These are phyloP conservation scores for Phytophthora europaea DNA, from an alignment of 352 stramenopile species.

Conservation along the genomic window DNA sequence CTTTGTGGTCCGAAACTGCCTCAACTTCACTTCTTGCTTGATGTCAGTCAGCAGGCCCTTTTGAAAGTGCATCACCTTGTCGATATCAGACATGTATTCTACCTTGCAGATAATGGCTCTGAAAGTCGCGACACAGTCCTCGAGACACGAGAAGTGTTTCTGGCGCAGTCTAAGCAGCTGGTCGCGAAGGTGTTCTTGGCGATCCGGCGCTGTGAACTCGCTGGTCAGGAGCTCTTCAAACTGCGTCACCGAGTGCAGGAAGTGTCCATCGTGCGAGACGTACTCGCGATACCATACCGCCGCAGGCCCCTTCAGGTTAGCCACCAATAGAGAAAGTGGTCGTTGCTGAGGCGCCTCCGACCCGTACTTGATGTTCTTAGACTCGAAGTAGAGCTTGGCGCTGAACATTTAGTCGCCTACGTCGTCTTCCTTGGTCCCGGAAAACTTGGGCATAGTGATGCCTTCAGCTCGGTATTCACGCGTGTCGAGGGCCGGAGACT, in stretches of 20 bases:
- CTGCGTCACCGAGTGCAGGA: neutral
- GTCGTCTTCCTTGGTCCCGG: conserved; percentile 15
- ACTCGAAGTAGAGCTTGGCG: conserved; percentile 21
- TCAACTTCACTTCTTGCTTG: neutral
- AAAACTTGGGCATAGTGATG: conserved; percentile 2
- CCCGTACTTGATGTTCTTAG: conserved; percentile 21
- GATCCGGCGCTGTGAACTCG: neutral
- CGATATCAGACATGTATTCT: neutral
- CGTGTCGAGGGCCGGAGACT: neutral
- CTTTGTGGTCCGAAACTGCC: neutral
- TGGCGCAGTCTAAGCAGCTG: neutral
- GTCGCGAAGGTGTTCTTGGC: neutral
- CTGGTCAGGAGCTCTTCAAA: neutral
- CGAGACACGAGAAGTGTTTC: neutral
- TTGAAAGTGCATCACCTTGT: neutral
- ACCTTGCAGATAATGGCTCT: neutral
- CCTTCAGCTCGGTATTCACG: conserved; percentile 15
- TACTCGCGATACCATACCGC: neutral
- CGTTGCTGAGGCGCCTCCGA: conserved; percentile 3
- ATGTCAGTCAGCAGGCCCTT: neutral
- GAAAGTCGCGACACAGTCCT: neutral
- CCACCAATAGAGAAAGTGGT: conserved; percentile 3
- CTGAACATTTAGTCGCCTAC: conserved; percentile 20
- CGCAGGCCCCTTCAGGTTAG: conserved; percentile 7
- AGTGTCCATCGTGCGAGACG: neutral